Evolutionary conservation across 345 rosid species (phyloP), one percentile per base, ranked within the genome.

Genomic region (Psidium friedrichsthalianum): DNA sequence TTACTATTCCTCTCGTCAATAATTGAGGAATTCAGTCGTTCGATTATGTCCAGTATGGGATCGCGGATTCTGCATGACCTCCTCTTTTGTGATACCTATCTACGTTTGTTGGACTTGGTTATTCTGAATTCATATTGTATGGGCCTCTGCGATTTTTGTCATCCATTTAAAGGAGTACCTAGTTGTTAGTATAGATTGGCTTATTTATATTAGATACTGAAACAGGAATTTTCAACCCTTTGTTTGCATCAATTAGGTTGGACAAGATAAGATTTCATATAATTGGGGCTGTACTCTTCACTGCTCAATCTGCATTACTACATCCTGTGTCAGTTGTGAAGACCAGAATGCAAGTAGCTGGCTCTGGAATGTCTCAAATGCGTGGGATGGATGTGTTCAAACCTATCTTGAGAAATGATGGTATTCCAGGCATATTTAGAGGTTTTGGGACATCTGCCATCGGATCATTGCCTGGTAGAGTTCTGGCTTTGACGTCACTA

Each of bases 251-350:
- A 69, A 53, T 87, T 84, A 87, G 94, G 90, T 59, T 92, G 89
- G 94, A 94, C 92, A 92, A 92, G 92, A 90, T 91, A 18, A 91
- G 90, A 88, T 94, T 93, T 85, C 95, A 93, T 84, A 56, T 90
- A 2, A 90, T 90, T 18, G 95, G 95, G 61, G 94, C 97, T 44
- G 47, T 90, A 29, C 93, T 94, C 56, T 92, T 94, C 61, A 92
- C 95, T 6, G 93, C 89, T 25, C 95, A 92, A 87, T 91, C 89
- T 83, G 92, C 89, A 5, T 61, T 92, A 42, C 90, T 92, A n/a
- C 94, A 93, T 89, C 95, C 94, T 13, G 92, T 92, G 1, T 86
- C 89, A 25, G 93, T 93, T 18, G 95, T 93, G 51, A 94, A 92
- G 89, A 94, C 95, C 1, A 88, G 93, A 85, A 91, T 92, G 93